phyloP scores from a whole-genome alignment of 495 filamentous ascomycete species.

The Aspergillus asperescens region DNA sequence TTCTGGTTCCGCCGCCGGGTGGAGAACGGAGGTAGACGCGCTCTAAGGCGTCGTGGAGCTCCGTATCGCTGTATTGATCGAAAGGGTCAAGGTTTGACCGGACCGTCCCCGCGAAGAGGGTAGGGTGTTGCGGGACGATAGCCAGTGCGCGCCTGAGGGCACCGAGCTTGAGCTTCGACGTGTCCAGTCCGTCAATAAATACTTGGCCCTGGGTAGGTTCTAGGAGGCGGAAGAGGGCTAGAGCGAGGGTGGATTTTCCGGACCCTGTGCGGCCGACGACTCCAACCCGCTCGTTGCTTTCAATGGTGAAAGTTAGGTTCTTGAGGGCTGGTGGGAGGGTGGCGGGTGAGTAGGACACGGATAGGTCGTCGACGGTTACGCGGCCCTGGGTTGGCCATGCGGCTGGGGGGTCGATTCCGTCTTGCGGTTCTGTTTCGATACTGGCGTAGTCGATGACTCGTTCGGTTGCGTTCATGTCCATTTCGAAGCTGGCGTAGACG shows the following conservation, averaged over 20 bases:
- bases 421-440: conserved; percentile 61
- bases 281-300: conserved; percentile 72
- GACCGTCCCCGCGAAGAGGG: conserved; percentile 82
- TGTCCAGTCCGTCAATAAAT: conserved; percentile 69
- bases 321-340: conserved; percentile 72
- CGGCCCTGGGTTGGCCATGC: conserved; percentile 78
- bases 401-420: conserved; percentile 56
- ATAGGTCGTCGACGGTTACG: conserved; percentile 66
- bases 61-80: conserved; percentile 61
- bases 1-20: conserved; percentile 3
- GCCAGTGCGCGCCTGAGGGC: conserved; percentile 68
- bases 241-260: conserved; percentile 77
- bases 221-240: conserved; percentile 80
- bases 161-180: conserved; percentile 67
- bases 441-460: conserved; percentile 76
- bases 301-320: conserved; percentile 63
- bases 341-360: conserved; percentile 70
- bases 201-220: conserved; percentile 67
- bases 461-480: conserved; percentile 83
- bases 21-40: conserved; percentile 60
- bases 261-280: conserved; percentile 84
- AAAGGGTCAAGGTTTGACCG: conserved; percentile 81
- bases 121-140: conserved; percentile 83
- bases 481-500: conserved; percentile 54
- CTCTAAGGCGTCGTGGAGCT: conserved; percentile 67